phyloP scores from a whole-genome alignment of 257 asterid species.

The Solanum chilense region DNA sequence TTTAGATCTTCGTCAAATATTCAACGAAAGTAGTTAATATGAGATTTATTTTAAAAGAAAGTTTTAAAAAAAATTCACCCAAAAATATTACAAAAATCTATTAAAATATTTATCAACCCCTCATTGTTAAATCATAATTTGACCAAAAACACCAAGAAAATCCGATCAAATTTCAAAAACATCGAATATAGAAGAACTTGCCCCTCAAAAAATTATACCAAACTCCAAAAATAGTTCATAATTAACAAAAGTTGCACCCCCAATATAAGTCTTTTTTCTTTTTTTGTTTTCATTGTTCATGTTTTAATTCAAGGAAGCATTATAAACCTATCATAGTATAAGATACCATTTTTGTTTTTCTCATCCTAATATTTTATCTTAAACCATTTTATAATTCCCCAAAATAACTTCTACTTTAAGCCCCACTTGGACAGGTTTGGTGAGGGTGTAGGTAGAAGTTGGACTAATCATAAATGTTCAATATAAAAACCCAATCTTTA shows the following conservation, averaged over 20 bases:
- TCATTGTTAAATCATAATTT: too few relatives aligned
- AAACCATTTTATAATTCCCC: not conserved
- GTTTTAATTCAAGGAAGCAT: not conserved
- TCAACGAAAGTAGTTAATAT: too few relatives aligned
- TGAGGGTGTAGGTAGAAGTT: not conserved
- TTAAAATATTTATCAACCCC: too few relatives aligned
- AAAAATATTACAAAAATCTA: too few relatives aligned
- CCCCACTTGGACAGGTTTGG: not conserved
- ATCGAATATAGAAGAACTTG: not conserved
- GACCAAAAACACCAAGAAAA: too few relatives aligned
- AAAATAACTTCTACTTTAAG: fast-evolving
- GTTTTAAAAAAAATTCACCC: too few relatives aligned
- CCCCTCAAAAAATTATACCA: not conserved
- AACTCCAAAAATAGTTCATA: not conserved
- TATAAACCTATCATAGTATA: too few relatives aligned
- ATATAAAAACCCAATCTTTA: not conserved
- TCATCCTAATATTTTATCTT: not conserved
- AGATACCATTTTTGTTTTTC: not conserved
- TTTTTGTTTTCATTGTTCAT: not conserved
- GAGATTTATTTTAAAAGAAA: too few relatives aligned
- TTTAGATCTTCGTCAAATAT: too few relatives aligned
- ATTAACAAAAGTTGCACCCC: not conserved
- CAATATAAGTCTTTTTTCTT: not conserved
- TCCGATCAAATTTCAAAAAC: too few relatives aligned
- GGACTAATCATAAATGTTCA: not conserved